Percentiles rank a stretch among this genome's conserved stretches.
Conservation (phyloP, 177 flowering plant species). For the Vitis hybrid region DNA sequence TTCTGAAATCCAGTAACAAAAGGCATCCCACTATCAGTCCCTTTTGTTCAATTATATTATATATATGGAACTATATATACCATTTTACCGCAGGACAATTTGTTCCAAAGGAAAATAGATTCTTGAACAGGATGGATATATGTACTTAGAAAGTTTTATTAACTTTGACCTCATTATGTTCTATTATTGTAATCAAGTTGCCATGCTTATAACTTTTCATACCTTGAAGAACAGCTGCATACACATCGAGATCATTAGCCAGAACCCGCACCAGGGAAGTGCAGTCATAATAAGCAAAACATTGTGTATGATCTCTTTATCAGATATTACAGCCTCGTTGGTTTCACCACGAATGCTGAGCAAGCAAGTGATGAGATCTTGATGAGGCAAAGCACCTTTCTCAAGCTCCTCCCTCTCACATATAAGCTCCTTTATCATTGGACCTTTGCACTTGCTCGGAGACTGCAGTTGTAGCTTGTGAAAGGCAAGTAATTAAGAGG, state of each 20-base stretch:
- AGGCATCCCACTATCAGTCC: no score
- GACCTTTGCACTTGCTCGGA: slow-evolving; percentile 33
- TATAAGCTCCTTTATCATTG: slow-evolving; percentile 27
- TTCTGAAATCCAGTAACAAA: slow-evolving; percentile 14
- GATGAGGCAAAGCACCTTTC: slow-evolving; percentile 19
- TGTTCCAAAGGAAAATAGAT: no score
- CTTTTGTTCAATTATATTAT: no score
- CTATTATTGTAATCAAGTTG: no score
- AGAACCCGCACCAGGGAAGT: slow-evolving; percentile 37
- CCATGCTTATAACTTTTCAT: no score
- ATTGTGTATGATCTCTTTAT: slow-evolving; percentile 42
- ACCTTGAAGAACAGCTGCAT: slow-evolving; percentile 35
- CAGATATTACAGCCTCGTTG: slow-evolving; percentile 16
- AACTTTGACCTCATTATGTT: no score
- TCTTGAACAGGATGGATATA: no score
- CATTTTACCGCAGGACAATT: no score
- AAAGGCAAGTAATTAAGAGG: slow-evolving; percentile 52
- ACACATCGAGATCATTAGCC: slow-evolving; percentile 29
- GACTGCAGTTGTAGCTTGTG: slow-evolving; percentile 41
- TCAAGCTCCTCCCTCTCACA: slow-evolving; percentile 22
- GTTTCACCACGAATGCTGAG: slow-evolving; percentile 26
- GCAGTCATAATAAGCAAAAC: slow-evolving; percentile 42
- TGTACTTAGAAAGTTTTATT: no score
- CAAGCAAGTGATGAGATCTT: slow-evolving; percentile 45
- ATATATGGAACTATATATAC: no score